Evolutionary conservation across 2,329 filamentous ascomycete genomes (phyloP), one percentile per base, ranked within the genome.

Genomic region (Pyrenophora teres): DNA sequence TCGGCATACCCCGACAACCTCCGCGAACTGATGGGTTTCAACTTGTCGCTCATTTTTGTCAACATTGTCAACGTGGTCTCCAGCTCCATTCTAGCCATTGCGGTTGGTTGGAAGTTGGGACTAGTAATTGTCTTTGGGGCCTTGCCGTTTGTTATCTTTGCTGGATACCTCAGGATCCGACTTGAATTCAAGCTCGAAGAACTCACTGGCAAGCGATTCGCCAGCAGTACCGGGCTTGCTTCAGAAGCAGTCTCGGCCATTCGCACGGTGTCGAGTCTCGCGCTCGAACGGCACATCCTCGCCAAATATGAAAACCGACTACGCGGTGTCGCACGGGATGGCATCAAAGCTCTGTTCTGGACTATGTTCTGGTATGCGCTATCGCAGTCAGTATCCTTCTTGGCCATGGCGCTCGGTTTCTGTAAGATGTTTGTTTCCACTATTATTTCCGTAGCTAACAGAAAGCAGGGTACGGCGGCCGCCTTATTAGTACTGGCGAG

Each of bases 181-280:
- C 95, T 97, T 76, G 92, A 89, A 19, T 87, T 91, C 1, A 95
- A 94, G 78, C 80, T 82, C 40, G 71, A 78, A 38, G 81, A 59
- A 87, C 90, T 3, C 92, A 97, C 70, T 83, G 90, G 68, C 78
- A 82, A 50, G 93, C 90, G 68, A 7, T 72, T 72, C 36, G 56
- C 67, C 0, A 66, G 60, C 39, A 82, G 59, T 52, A 93, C 93
- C 6, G 88, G 87, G 49, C 96, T 89, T 69, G 94, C 94, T 9
- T 94, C 92, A 40, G 94, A 99, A 74, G 92, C 92, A 37, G 96
- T 95, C 27, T 92, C 90, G 2, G 89, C 92, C 6, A 97, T 97
- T 61, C 88, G 93, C 44, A 97, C 94, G 2, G 92, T 97, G 8
- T 93, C 92, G 3, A 90, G 91, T 7, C 81, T 99, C 38, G 96